These are phyloP conservation scores for Pezicula carpinea DNA, from an alignment of 2,329 filamentous ascomycete species.

Conservation along the genomic window DNA sequence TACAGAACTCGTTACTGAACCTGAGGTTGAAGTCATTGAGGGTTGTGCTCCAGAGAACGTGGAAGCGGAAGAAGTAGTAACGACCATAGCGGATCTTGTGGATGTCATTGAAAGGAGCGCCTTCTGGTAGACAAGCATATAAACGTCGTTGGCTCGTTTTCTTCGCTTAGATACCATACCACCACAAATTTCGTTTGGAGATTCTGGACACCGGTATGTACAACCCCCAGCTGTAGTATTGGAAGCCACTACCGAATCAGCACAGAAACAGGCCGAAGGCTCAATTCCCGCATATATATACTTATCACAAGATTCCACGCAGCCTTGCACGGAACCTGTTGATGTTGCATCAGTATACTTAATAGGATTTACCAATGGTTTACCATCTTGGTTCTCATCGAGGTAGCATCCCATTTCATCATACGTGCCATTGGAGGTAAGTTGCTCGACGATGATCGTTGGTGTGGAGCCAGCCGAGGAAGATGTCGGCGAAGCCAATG, in stretches of 20 bases:
- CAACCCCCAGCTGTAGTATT: background rate
- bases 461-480: background rate
- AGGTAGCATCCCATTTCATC: background rate
- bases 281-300: background rate
- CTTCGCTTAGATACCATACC: background rate
- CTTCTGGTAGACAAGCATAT: background rate
- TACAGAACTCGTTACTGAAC: too few relatives aligned
- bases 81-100: background rate
- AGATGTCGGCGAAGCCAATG: background rate
- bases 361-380: background rate
- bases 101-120: background rate
- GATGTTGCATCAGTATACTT: background rate
- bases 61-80: too few relatives aligned
- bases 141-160: background rate
- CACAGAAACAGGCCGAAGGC: background rate
- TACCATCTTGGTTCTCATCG: background rate
- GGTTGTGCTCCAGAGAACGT: too few relatives aligned
- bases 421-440: background rate
- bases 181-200: conserved; percentile 1
- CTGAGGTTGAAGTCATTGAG: too few relatives aligned
- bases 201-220: background rate
- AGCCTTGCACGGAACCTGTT: background rate
- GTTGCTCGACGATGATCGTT: background rate
- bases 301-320: background rate
- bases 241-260: background rate